A percentile compares a stretch with the other conserved stretches of the same genome.
Conservation (phyloP, 2,329 filamentous ascomycete species). For the Diplodia corticola region DNA sequence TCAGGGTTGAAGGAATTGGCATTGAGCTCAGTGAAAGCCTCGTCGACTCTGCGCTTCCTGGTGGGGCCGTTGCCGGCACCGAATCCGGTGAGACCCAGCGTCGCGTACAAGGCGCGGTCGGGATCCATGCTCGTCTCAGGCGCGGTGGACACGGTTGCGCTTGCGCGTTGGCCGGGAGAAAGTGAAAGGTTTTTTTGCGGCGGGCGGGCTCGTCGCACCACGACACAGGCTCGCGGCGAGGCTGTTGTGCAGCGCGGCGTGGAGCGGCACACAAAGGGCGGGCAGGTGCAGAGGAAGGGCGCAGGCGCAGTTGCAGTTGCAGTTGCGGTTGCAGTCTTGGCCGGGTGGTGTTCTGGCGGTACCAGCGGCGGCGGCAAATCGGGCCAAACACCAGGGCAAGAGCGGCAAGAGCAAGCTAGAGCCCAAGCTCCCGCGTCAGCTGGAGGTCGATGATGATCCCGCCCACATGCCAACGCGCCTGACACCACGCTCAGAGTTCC, state of each 20-base stretch:
- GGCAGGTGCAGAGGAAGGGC: neutral
- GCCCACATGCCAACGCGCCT: slow-evolving; percentile 4
- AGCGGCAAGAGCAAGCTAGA: too few species aligned
- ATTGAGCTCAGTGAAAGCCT: slow-evolving; percentile 48
- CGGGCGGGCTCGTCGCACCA: neutral
- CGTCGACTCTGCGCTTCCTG: slow-evolving; percentile 67
- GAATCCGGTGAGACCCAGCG: slow-evolving; percentile 75
- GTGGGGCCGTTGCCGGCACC: slow-evolving; percentile 66
- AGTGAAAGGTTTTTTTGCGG: neutral
- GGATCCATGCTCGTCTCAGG: slow-evolving; percentile 35
- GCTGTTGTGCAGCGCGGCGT: neutral
- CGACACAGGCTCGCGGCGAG: neutral
- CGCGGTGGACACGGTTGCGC: neutral
- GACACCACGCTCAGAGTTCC: neutral
- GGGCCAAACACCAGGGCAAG: neutral
- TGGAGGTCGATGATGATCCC: slow-evolving; percentile 21
- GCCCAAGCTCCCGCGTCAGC: slow-evolving; percentile 17
- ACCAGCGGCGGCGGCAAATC: slow-evolving; percentile 7
- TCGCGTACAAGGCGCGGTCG: slow-evolving; percentile 61
- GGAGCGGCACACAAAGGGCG: neutral
- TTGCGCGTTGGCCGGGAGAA: neutral
- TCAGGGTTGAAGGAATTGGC: neutral
- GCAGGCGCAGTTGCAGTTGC: neutral
- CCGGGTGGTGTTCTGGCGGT: neutral
- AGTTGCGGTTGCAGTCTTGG: neutral